Evolutionary conservation across 768 basidiomycete species (phyloP), one percentile per base, ranked within the genome.

Genomic region (Dendrothele bispora): DNA sequence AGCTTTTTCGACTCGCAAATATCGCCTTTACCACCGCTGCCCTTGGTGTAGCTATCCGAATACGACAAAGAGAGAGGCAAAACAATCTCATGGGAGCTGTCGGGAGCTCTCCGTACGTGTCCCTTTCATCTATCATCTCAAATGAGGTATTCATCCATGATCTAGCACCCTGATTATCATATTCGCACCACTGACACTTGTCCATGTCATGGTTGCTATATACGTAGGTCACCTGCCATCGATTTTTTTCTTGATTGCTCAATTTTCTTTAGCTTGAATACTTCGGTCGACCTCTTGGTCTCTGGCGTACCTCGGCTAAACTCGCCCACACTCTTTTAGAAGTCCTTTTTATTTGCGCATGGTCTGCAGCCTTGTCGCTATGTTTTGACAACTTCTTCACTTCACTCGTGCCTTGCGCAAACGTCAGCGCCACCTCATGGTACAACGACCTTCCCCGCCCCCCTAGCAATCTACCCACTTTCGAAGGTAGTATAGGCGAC

Each of bases 381-480:
- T 83, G 81, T 52, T 91, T 95, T 67, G 91, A 95, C 74, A 91
- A 95, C 61, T 92, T 85, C 66, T 92, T 94, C 70, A 94, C 91
- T 4, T 89, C 91, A 3, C 70, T 83, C 20, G 79, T 95, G 38
- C 84, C 88, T 26, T 95, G 93, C 57, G 79, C 87, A 0, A 71
- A 83, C 3, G 57, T 68, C 4, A 75, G 77, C 17, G 70, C 67
- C 30, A 83, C 74, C 14, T 73, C 82, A 17, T 94, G 91, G 91
- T 93, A 91, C 63, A 84, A 80, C 60, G 56, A 80, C 45, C 61
- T 91, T 7, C 73, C 79, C n/a, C 77, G 79, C 18, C 78, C 84
- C 7, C 55, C 69, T 3, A 67, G 68, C 42, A 55, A 70, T 38
- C 52, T 79, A 17, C 75, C 75, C 24, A 67, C 64, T 14, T 50